Evolutionary conservation across 129 eudicot genomes (phyloP), one percentile per base, ranked within the genome.

Genomic region (Escallonia herrerae): DNA sequence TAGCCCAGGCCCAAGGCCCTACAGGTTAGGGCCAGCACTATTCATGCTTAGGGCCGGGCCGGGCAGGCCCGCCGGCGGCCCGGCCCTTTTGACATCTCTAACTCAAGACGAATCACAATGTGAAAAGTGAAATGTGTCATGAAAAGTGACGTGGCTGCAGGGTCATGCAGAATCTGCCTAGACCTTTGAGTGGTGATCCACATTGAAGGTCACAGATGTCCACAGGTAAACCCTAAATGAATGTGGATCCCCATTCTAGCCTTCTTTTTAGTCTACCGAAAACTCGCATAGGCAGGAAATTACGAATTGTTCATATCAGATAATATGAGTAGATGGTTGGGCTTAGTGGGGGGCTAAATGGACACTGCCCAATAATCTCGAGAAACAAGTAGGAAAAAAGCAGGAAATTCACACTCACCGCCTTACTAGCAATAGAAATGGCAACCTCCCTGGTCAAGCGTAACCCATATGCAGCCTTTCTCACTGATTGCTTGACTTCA

Each of bases 381-480:
- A 66, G 56, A 13, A 63, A 42, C 41, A 39, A 43, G 14, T 9
- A 58, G 15, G 15, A 41, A 71, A 13, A 12, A 15, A 46, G 70
- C 3, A 15, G 46, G 51, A 67, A 38, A 1, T 7, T 6, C 71
- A 65, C 40, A 81, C 99, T 82, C 61, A 94, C 99, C 43, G 95
- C 97, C 76, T 94, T 94, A 69, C 99, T 76, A 69, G 99, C 95
- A 65, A 94, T 86, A 48, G 97, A 81, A 86, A 94, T 81, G 40
- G 99, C 99, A 49, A 85, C 84, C 52, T 84, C 95, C 76, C 99
- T 76, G 2, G 93, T 83, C 70, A 94, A 78, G 52, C 97, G 99
- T 84, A 94, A 81, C 65, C 97, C 97, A 80, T 86, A 87, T 1
- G 99, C 99, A 80, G 99, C 95, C 78, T 94, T 94, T 68, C 93